Conservation (phyloP, 139 green algal species). For the Klebsormidium nitens region DNA sequence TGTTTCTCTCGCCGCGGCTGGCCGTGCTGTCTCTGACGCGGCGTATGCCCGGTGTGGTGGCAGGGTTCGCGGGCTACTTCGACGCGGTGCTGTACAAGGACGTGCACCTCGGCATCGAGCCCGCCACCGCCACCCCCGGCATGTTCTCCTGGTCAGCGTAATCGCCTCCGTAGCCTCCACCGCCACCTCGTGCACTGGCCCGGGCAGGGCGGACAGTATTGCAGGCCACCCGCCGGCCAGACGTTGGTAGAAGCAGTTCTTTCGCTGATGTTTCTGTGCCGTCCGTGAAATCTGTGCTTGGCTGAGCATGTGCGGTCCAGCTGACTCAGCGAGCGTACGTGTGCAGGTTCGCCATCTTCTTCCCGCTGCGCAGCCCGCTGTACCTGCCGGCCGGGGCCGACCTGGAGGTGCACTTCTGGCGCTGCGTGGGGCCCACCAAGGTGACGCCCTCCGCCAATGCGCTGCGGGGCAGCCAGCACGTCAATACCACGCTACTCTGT, state of each 20-base stretch:
- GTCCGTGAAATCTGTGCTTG: no score
- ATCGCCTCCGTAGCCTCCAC: no score
- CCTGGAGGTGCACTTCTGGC: slow-evolving; percentile 81
- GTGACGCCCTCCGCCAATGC: no score
- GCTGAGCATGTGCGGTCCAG: background rate
- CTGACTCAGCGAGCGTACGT: slow-evolving; percentile 75
- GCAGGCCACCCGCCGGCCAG: no score
- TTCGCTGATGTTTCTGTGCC: no score
- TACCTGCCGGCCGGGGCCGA: slow-evolving; percentile 50
- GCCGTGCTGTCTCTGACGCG: background rate
- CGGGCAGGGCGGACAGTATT: no score
- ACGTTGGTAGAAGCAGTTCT: no score
- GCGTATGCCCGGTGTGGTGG: slow-evolving; percentile 36
- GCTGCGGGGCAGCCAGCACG: no score
- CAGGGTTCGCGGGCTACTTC: slow-evolving; percentile 94
- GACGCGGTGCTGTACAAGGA: slow-evolving; percentile 79
- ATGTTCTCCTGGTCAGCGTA: slow-evolving; percentile 46
- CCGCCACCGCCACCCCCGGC: slow-evolving; percentile 76
- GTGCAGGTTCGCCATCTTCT: slow-evolving; percentile 94
- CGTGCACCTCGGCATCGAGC: slow-evolving; percentile 83
- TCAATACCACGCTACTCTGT: no score
- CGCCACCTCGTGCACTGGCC: no score
- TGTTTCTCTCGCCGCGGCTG: background rate
- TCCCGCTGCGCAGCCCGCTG: slow-evolving; percentile 78
- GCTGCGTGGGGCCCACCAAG: slow-evolving; percentile 64